phyloP scores from a whole-genome alignment of 2,329 filamentous ascomycete species.

The Spiromastix sp. region DNA sequence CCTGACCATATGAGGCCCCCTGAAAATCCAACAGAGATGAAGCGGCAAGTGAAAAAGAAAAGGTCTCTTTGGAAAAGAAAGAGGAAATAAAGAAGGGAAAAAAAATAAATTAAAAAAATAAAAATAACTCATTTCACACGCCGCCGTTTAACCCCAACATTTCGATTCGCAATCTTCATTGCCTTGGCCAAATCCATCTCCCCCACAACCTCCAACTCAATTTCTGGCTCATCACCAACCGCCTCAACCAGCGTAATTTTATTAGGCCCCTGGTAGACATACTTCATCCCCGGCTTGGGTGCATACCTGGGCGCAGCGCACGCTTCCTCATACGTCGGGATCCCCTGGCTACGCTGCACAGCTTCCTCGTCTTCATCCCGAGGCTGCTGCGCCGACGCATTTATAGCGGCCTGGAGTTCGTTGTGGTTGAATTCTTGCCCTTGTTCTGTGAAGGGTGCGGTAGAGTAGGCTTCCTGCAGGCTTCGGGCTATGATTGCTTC shows the following conservation, averaged over 20 bases:
- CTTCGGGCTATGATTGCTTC: constrained; percentile 8
- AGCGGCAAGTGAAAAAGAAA: too few species aligned
- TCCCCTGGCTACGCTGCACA: constrained; percentile 9
- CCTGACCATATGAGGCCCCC: too few species aligned
- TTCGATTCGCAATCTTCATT: constrained; percentile 12
- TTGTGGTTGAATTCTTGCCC: constrained; percentile 6
- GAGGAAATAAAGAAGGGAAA: too few species aligned
- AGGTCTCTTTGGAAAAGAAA: too few species aligned
- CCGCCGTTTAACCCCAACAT: too few species aligned
- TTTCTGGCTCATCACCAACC: neutral
- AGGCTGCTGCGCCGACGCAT: constrained; percentile 10
- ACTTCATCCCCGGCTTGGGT: constrained; percentile 9
- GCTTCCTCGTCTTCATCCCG: constrained; percentile 13
- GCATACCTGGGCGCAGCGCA: constrained; percentile 8
- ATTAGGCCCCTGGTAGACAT: constrained; percentile 12
- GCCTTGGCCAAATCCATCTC: constrained; percentile 15
- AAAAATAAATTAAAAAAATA: too few species aligned
- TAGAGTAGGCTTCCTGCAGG: constrained; percentile 7
- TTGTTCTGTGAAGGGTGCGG: constrained; percentile 2
- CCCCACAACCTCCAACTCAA: constrained; percentile 10
- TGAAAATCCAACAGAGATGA: too few species aligned
- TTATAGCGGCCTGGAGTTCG: constrained; percentile 12
- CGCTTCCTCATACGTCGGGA: constrained; percentile 14
- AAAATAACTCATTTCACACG: too few species aligned
- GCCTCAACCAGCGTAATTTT: constrained; percentile 1